A percentile compares a stretch with the other conserved stretches of the same genome.
phyloP scores from a whole-genome alignment of 192 early-diverging fungal genomes.

The Coemansia sp. region DNA sequence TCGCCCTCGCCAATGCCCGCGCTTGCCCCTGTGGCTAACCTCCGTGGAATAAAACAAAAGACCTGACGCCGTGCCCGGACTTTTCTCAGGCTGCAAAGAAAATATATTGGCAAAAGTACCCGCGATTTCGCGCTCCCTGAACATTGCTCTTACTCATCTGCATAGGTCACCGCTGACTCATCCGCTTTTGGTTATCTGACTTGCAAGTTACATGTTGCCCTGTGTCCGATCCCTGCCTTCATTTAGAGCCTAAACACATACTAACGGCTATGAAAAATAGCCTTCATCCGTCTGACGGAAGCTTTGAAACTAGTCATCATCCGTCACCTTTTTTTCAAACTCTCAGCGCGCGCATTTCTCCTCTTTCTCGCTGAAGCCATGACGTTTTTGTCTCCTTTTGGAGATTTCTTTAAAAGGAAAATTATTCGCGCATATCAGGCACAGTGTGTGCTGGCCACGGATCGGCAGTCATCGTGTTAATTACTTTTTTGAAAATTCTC shows the following conservation, averaged over 20 bases:
- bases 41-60: too few relatives aligned
- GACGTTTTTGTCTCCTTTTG: not conserved
- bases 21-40: too few relatives aligned
- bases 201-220: not conserved
- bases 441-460: not conserved
- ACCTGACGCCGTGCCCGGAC: not conserved
- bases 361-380: not conserved
- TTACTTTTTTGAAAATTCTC: conserved; percentile 13
- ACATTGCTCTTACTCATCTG: not conserved
- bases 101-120: too few relatives aligned
- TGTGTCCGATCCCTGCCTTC: not conserved
- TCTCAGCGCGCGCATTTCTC: not conserved
- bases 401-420: not conserved
- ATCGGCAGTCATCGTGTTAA: not conserved
- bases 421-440: not conserved
- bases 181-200: not conserved
- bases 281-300: not conserved
- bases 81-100: not conserved
- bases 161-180: not conserved
- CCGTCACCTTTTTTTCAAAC: not conserved
- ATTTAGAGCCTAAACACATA: conserved; percentile 2
- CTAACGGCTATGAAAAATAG: not conserved
- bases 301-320: not conserved
- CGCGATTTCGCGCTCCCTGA: not conserved
- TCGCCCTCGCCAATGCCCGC: not conserved